phyloP scores from a whole-genome alignment of 768 basidiomycete species.

The Crassisporium funariophilum region DNA sequence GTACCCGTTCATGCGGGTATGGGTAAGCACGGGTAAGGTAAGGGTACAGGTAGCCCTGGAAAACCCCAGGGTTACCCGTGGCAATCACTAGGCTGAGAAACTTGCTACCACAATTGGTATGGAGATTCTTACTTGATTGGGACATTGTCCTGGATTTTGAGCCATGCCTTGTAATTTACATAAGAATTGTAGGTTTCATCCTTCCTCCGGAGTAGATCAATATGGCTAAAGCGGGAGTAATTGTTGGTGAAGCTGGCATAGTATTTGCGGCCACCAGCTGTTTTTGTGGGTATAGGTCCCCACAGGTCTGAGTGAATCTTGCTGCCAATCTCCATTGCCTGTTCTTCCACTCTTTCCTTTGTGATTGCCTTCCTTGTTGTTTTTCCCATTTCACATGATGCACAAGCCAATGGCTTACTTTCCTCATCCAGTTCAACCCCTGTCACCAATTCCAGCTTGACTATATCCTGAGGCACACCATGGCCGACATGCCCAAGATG shows the following conservation, averaged over 20 bases:
- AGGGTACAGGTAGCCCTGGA: no score
- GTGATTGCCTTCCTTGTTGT: conserved; percentile 5
- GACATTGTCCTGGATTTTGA: conserved; percentile 26
- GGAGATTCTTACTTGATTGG: conserved; percentile 34
- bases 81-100: no score
- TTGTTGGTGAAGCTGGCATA: neutral
- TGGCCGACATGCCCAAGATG: conserved; percentile 26
- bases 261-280: neutral
- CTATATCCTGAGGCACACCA: conserved; percentile 19
- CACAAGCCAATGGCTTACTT: conserved; percentile 4
- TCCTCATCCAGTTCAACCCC: conserved; percentile 24
- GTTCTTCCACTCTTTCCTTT: conserved; percentile 2
- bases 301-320: conserved; percentile 10
- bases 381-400: conserved; percentile 11
- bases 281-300: conserved; percentile 6
- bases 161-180: conserved; percentile 23
- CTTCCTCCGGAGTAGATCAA: conserved; percentile 29
- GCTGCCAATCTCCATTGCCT: conserved; percentile 2
- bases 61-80: no score
- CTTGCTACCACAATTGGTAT: conserved; percentile 38
- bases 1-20: neutral
- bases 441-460: conserved; percentile 21
- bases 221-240: neutral
- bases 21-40: neutral
- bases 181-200: conserved; percentile 27